Percentiles rank a stretch among this genome's conserved stretches.
Conservation (phyloP, 2,329 filamentous ascomycete genomes). For the Leptographium lundbergii region DNA sequence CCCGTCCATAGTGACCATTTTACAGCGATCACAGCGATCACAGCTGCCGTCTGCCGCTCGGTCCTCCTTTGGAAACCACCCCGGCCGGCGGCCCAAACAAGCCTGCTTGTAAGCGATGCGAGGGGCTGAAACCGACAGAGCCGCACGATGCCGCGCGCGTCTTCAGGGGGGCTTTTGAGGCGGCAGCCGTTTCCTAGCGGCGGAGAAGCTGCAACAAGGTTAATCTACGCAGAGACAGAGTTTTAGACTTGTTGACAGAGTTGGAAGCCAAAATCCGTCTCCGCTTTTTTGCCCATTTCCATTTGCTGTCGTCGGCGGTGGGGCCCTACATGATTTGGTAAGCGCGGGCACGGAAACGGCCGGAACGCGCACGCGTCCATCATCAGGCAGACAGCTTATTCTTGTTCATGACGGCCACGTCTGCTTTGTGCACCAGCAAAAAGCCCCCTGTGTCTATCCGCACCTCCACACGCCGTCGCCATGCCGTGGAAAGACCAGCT, state of each 20-base stretch:
- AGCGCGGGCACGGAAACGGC: not conserved
- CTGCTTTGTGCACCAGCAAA: not conserved
- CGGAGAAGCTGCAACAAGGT: not conserved
- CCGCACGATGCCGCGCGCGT: not conserved
- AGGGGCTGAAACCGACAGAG: constrained; percentile 3
- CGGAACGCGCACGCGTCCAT: not conserved
- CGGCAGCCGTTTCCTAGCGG: not conserved
- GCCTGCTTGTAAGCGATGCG: not conserved
- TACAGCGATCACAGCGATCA: no score
- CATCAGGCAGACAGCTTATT: not conserved
- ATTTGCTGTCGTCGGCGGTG: no score
- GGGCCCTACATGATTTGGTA: not conserved
- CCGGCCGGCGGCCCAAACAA: not conserved
- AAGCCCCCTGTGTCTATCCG: not conserved
- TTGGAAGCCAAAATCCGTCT: not conserved
- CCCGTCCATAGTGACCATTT: no score
- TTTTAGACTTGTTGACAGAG: not conserved
- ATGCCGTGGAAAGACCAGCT: constrained; percentile 6
- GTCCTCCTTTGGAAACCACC: no score
- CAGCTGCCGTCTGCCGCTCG: no score
- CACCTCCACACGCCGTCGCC: not conserved
- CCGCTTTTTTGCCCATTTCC: no score
- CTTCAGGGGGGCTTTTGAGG: no score
- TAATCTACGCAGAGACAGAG: not conserved
- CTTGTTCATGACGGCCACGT: not conserved